Conservation (phyloP, 2,329 filamentous ascomycete species). For the Colletotrichum agaves region DNA sequence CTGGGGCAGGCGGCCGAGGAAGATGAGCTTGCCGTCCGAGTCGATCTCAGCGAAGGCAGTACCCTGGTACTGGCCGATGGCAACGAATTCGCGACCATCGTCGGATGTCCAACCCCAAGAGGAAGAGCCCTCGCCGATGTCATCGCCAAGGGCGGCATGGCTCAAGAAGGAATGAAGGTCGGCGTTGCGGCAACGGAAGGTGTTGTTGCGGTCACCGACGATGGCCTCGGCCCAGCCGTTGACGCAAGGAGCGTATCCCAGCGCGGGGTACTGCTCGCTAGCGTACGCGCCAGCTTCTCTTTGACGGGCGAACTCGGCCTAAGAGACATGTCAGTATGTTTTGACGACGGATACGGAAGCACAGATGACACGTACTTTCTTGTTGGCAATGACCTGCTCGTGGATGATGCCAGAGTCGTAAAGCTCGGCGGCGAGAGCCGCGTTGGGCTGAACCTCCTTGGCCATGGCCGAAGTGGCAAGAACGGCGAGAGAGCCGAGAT, state of each 20-base stretch:
- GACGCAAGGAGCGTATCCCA: conserved; percentile 53
- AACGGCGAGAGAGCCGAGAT: conserved; percentile 37
- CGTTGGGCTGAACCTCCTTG: conserved; percentile 37
- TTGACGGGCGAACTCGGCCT: conserved; percentile 36
- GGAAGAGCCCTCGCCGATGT: conserved; percentile 48
- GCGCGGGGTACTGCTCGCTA: conserved; percentile 49
- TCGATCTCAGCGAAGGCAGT: conserved; percentile 58
- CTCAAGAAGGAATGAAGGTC: conserved; percentile 67
- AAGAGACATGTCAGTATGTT: neutral
- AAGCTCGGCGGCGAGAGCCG: conserved; percentile 34
- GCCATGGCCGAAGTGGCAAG: conserved; percentile 37
- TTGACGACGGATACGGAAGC: neutral
- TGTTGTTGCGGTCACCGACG: conserved; percentile 57
- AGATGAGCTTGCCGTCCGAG: conserved; percentile 53
- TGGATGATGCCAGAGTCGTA: conserved; percentile 38
- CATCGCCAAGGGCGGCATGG: conserved; percentile 63
- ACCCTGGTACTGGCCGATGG: conserved; percentile 56
- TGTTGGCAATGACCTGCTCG: conserved; percentile 36
- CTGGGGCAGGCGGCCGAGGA: conserved; percentile 52
- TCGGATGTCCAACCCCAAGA: conserved; percentile 61
- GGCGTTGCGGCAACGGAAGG: conserved; percentile 58
- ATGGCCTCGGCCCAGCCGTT: conserved; percentile 57
- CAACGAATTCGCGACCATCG: conserved; percentile 57
- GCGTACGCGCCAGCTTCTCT: conserved; percentile 41
- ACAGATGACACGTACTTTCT: conserved; percentile 24